Base-by-base conservation (phyloP, 2,329 filamentous ascomycete species). In the Tolypocladium album region DNA sequence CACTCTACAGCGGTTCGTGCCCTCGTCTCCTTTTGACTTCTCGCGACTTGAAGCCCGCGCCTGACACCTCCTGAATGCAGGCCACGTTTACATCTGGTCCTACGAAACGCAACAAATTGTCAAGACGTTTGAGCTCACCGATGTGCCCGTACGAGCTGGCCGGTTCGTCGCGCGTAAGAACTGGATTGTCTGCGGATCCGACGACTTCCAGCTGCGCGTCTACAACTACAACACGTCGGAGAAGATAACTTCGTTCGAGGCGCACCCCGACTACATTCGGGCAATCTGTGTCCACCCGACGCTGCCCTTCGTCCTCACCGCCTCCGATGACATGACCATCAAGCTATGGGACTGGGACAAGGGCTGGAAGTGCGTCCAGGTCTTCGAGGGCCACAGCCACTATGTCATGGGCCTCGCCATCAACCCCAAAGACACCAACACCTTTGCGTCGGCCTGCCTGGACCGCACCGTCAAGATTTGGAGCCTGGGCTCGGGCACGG, bases 171-270 rank as follows among this genome's bases (percentile, higher is more conserved):
- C 94, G 67, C 86, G 94, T 69, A 99, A 99, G 86, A 99, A 97
- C 77, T 99, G 94, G 94, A 95, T 96, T 68, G 90, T 96, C 59
- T 94, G 91, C 77, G 94, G 94, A 71, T 99, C 88, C 67, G 90
- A 96, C 78, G 91, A 96, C 79, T 96, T 95, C 78, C 83, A 86
- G 72, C 75, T 86, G 59, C 89, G 93, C 68, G 90, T 96, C 64
- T 96, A 96, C 84, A 97, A 99, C 80, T 99, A 97, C 83, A 97
- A 99, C 79, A 99, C 94, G 59, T 96, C 91, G 62, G 94, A 99
- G 78, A 97, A 97, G 84, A 94, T 97, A 70, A 93, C 92, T 59
- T 90, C 90, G 20, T 97, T 97, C 75, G 93, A 97, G 78, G 93
- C 92, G 58, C 94, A 99, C 73, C 94, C 94, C 62, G 94, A 99